Base-by-base conservation (phyloP, 352 stramenopile species). In the Globisporangium echinulatum region DNA sequence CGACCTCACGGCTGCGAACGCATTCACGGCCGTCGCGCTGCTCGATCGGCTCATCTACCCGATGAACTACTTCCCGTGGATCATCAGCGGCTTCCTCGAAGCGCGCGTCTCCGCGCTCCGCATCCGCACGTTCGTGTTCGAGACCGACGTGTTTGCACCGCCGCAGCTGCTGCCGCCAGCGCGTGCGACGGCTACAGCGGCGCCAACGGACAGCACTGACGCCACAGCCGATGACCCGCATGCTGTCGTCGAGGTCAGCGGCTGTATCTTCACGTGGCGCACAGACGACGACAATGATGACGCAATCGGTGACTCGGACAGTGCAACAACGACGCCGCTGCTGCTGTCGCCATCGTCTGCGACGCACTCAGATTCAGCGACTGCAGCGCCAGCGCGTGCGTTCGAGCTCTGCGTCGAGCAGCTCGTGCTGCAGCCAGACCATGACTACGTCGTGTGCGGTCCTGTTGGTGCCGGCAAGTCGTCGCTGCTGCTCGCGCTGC, bases 391-490 rank as follows among this genome's bases (percentile, higher is more conserved):
- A 43, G 14, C 40, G 13, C 8, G 33, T 36, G 58, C 33, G 15
- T 92, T 92, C 46, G 58, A 68, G 13, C 58, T 91, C 0, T 66
- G 60, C n/a, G 59, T 94, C 13, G 67, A 77, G 5, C 61, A 74
- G 7, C 61, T 94, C 3, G 17, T 63, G 7, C 56, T 92, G 4
- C 59, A 71, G 49, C 56, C 63, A 7, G 64, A 71, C 47, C 65
- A 63, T 2, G 77, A 70, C 1, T 89, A 86, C 56, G 64, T 92
- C 9, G 71, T 97, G 0, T 88, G 77, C 51, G 97, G 97, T 1
- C 70, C 77, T 3, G 94, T 99, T 2, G 97, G 97, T 1, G 83
- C 77, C 13, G 97, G 97, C 2, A 99, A 99, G 67, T 97, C 87
- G 33, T 98, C 92, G 0, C 81, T 99, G 1, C 69, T 99, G 14